Conservation (phyloP, 1,284 basidiomycete species). For the Grifola frondosa region DNA sequence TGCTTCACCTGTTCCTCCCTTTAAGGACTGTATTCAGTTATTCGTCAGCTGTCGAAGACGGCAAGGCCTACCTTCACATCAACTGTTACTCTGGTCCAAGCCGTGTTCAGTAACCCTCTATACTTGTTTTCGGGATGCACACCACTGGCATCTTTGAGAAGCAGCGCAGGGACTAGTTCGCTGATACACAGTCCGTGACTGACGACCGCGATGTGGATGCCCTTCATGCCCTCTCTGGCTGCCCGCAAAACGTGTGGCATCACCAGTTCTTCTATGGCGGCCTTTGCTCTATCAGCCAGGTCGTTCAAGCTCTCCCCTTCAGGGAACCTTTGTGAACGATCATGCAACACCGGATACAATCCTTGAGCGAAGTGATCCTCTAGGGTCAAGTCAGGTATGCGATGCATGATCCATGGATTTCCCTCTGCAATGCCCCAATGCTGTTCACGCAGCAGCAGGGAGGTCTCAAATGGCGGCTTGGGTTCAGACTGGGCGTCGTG, state of each 20-base stretch:
- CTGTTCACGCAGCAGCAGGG: conserved; percentile 60
- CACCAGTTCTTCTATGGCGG: conserved; percentile 58
- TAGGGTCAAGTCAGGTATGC: conserved; percentile 37
- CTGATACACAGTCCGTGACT: conserved; percentile 81
- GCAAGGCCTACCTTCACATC: conserved; percentile 40
- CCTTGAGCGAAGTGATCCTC: conserved; percentile 52
- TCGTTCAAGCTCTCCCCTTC: conserved; percentile 76
- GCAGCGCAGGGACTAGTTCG: conserved; percentile 56
- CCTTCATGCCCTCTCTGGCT: conserved; percentile 36
- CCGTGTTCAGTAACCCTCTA: conserved; percentile 66
- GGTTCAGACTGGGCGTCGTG: conserved; percentile 49
- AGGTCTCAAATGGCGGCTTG: conserved; percentile 54
- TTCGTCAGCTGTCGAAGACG: neutral
- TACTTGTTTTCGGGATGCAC: conserved; percentile 37
- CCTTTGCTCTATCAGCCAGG: conserved; percentile 58
- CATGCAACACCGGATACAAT: conserved; percentile 49
- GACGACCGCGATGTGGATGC: conserved; percentile 66
- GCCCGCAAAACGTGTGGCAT: conserved; percentile 55
- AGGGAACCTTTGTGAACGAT: conserved; percentile 60
- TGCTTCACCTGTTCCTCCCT: conserved; percentile 33
- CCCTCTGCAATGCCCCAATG: conserved; percentile 78
- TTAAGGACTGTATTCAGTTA: neutral
- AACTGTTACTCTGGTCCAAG: conserved; percentile 62
- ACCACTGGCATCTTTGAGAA: conserved; percentile 40
- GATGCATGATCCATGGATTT: conserved; percentile 42